phyloP scores from a whole-genome alignment of 371 early-diverging fungal species.

The Rhizoclosmatium hyalinum region DNA sequence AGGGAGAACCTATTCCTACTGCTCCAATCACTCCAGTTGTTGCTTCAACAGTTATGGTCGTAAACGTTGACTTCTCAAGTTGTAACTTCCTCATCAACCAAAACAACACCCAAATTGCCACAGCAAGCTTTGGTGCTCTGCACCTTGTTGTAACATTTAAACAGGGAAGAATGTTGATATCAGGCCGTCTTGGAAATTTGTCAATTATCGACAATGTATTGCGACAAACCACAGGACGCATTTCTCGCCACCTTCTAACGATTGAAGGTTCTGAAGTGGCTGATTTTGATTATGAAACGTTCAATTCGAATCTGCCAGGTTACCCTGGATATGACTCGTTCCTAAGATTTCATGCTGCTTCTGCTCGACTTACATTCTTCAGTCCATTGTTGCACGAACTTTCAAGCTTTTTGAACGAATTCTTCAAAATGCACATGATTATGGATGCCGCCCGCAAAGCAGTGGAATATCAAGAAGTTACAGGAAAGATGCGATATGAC shows the following conservation, averaged over 20 bases:
- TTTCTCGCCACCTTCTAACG: constrained; percentile 67
- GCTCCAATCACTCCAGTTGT: constrained; percentile 10
- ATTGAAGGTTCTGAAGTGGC: constrained; percentile 92
- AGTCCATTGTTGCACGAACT: constrained; percentile 63
- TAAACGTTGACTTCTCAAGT: constrained; percentile 78
- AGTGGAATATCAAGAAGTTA: constrained; percentile 74
- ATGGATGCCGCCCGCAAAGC: constrained; percentile 89
- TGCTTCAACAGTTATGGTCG: constrained; percentile 61
- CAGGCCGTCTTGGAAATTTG: constrained; percentile 87
- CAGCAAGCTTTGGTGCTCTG: constrained; percentile 75
- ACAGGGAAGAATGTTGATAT: constrained; percentile 68
- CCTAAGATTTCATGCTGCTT: constrained; percentile 78
- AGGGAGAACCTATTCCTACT: background rate
- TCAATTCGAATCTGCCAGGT: constrained; percentile 49
- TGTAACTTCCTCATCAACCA: constrained; percentile 86
- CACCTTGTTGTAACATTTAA: constrained; percentile 72
- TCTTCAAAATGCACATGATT: constrained; percentile 86
- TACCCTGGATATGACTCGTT: constrained; percentile 90
- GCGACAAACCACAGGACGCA: constrained; percentile 14
- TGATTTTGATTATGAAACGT: constrained; percentile 86
- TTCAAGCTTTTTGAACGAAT: constrained; percentile 71
- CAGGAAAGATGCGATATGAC: constrained; percentile 83
- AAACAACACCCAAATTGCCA: constrained; percentile 80
- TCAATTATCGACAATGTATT: constrained; percentile 64
- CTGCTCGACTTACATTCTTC: constrained; percentile 78